A percentile compares a stretch with the other conserved stretches of the same genome.
Evolutionary conservation across 805 yeast genomes (phyloP).

Genomic region (Kuraishia floccosa): DNA sequence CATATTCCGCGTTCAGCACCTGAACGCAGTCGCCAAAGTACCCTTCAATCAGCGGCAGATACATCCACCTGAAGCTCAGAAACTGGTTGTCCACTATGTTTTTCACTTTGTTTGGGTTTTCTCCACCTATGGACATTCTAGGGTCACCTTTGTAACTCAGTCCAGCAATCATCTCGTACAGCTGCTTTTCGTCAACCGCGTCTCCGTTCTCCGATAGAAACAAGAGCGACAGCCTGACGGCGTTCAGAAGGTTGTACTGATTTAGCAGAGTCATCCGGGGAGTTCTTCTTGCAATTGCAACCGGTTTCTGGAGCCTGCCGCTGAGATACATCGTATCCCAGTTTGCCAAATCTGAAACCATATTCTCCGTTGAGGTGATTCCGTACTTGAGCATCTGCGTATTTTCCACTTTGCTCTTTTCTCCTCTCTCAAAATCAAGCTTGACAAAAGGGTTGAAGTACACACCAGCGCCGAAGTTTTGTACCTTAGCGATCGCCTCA

Average conservation of each 20-base stretch:
- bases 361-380: constrained; percentile 51
- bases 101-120: constrained; percentile 77
- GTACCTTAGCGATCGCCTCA: constrained; percentile 41
- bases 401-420: constrained; percentile 1
- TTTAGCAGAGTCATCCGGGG: constrained; percentile 53
- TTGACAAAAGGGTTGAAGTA: constrained; percentile 87
- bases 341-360: constrained; percentile 59
- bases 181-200: constrained; percentile 43
- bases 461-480: constrained; percentile 76
- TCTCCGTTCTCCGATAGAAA: constrained; percentile 24
- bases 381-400: constrained; percentile 66
- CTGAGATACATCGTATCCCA: constrained; percentile 86
- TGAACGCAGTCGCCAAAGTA: constrained; percentile 22
- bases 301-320: constrained; percentile 92
- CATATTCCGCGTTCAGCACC: background rate
- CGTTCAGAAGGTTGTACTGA: constrained; percentile 68
- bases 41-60: constrained; percentile 48
- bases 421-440: constrained; percentile 29
- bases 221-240: constrained; percentile 57
- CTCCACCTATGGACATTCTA: constrained; percentile 78
- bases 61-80: constrained; percentile 55
- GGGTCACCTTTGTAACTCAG: constrained; percentile 88
- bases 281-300: constrained; percentile 58
- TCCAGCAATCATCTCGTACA: constrained; percentile 68
- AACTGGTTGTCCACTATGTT: constrained; percentile 80